phyloP scores from a whole-genome alignment of 225 moss, liverwort and hornwort species.

The Physcomitrium patens region DNA sequence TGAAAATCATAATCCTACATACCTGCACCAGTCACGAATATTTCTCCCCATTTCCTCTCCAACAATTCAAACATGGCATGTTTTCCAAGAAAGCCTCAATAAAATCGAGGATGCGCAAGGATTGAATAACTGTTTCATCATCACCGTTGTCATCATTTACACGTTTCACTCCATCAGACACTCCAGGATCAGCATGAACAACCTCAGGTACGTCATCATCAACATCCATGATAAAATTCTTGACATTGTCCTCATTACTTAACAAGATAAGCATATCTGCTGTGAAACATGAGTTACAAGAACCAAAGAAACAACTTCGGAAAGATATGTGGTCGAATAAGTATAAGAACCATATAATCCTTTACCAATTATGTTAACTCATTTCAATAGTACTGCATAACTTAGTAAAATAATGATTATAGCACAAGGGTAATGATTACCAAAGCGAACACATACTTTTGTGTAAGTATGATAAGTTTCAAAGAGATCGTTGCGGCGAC shows the following conservation, averaged over 20 bases:
- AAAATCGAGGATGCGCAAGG: conserved; percentile 80
- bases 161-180: conserved; percentile 35
- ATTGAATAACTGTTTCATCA: conserved; percentile 69
- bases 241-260: conserved; percentile 66
- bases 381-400: conserved; percentile 14
- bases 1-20: conserved; percentile 12
- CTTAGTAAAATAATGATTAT: conserved; percentile 13
- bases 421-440: conserved; percentile 10
- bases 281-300: conserved; percentile 17
- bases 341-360: no score
- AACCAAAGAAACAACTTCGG: no score
- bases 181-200: conserved; percentile 28
- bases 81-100: conserved; percentile 79
- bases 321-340: no score
- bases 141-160: conserved; percentile 57
- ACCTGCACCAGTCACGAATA: conserved; percentile 95
- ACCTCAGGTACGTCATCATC: conserved; percentile 82
- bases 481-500: conserved; percentile 59
- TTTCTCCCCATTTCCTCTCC: conserved; percentile 62
- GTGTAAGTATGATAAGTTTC: conserved; percentile 83
- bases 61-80: conserved; percentile 45
- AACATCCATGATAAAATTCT: conserved; percentile 70
- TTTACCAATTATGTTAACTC: not conserved
- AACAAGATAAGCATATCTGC: conserved; percentile 76
- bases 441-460: conserved; percentile 48